Evolutionary conservation across 2,329 filamentous ascomycete genomes (phyloP).

Genomic region (Colletotrichum sp.): DNA sequence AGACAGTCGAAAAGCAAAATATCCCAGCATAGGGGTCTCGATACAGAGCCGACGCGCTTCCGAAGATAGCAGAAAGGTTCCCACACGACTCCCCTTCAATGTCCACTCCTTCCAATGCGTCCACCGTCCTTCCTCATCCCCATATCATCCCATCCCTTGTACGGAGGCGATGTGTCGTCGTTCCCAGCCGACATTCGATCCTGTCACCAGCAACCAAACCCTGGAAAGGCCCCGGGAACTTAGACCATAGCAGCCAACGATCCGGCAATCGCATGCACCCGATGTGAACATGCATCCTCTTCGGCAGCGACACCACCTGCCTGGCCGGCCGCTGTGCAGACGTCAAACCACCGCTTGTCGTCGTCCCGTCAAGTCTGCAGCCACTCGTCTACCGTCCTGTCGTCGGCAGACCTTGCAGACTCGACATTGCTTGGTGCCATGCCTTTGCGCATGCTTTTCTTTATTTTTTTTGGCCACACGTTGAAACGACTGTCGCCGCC

Average conservation of each 20-base stretch:
- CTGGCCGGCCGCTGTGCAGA: not conserved
- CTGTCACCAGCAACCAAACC: not conserved
- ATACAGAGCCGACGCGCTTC: not conserved
- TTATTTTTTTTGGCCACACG: not conserved
- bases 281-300: not conserved
- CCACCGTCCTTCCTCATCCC: not conserved
- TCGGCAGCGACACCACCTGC: not conserved
- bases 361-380: not conserved
- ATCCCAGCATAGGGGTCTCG: not conserved
- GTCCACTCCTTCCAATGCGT: not conserved
- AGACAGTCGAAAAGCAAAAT: not conserved
- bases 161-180: not conserved
- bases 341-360: not conserved
- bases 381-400: not conserved
- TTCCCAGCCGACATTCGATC: not conserved
- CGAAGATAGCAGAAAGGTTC: not conserved
- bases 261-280: slow-evolving; percentile 12
- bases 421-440: not conserved
- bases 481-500: not conserved
- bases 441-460: not conserved
- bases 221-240: not conserved
- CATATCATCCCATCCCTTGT: not conserved
- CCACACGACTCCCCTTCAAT: not conserved
- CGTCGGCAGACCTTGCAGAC: not conserved
- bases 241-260: not conserved